A percentile compares a stretch with the other conserved stretches of the same genome.
These are phyloP conservation scores for Entrophospora sp. DNA, from an alignment of 192 early-diverging fungal genomes.

Conservation along the genomic window DNA sequence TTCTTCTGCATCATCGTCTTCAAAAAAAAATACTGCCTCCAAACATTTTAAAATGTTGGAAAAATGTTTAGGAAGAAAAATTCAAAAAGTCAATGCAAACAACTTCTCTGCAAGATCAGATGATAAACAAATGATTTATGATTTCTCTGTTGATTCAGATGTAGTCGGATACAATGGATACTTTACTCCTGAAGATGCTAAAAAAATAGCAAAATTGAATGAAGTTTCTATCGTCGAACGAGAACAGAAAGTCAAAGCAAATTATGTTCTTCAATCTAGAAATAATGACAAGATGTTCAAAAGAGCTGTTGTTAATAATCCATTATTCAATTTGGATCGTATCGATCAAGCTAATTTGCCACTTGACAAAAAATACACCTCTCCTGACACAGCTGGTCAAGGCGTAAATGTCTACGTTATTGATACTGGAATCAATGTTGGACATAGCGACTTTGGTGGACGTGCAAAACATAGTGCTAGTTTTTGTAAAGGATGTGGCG, in stretches of 20 bases:
- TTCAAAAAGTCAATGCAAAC: neutral
- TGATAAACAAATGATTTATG: neutral
- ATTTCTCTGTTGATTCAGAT: neutral
- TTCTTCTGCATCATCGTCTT: neutral
- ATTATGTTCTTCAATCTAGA: neutral
- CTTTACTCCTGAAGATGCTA: neutral
- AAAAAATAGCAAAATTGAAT: neutral
- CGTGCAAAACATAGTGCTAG: constrained; percentile 53
- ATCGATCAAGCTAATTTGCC: constrained; percentile 55
- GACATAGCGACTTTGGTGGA: constrained; percentile 64
- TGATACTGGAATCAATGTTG: constrained; percentile 50
- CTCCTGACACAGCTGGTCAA: constrained; percentile 50
- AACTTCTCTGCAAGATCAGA: neutral
- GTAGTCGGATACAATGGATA: neutral
- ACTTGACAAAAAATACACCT: constrained; percentile 34
- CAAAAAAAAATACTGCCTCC: neutral
- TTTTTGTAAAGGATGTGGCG: constrained; percentile 41
- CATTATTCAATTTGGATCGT: constrained; percentile 43
- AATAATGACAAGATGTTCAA: neutral
- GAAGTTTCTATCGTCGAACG: neutral
- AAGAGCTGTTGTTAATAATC: neutral
- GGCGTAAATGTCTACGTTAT: constrained; percentile 56
- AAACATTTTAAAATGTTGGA: neutral
- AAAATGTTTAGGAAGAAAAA: neutral
- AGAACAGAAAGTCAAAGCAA: neutral